Base-by-base conservation (phyloP, 2,329 filamentous ascomycete species). In the Rhynchosporium graminicola region DNA sequence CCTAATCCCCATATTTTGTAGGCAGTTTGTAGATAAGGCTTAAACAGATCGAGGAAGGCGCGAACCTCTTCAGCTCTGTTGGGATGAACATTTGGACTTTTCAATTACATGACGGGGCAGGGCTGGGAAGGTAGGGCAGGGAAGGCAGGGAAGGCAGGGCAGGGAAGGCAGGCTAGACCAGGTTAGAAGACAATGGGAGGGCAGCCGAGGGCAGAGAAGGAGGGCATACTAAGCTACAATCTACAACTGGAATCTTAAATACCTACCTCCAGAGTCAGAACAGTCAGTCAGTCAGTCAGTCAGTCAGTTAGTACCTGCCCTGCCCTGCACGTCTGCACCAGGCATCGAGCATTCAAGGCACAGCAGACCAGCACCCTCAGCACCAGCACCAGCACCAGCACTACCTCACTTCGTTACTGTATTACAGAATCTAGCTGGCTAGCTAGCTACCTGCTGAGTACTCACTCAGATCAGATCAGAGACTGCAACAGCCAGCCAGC, bases 31-130 rank as follows among this genome's bases (percentile, higher is more conserved):
- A 56, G 20, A 15, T 26, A 15, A n/a, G 29, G 42, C 43, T 31
- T 57, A n/a, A 45, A 10, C 55, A 36, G 29, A 57, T 57, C 29
- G n/a, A 57, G 55, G 40, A 57, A 57, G 55, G 55, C 31, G 55
- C 43, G 29, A 29, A 20, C 20, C 9, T 43, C 6, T 52, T 56
- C 52, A 13, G 52, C 52, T 43, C 20, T 47, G 55, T 57, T 57
- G 26, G 55, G 55, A 47, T n/a, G 50, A 33, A 4, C n/a, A 15
- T 36, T 20, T 33, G 40, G 50, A 52, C 15, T 52, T 52, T 52
- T 52, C 31, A 50, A 13, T 6, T 28, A 29, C 3, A 12, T 4
- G 31, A 28, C 13, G 26, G 46, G 4, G 4, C 9, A 15, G 28
- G 47, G 4, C 2, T 15, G 12, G 48, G 3, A 20, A 20, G 12